These are phyloP conservation scores for Xylaria sp. DNA, from an alignment of 2,329 filamentous ascomycete species.

Conservation along the genomic window DNA sequence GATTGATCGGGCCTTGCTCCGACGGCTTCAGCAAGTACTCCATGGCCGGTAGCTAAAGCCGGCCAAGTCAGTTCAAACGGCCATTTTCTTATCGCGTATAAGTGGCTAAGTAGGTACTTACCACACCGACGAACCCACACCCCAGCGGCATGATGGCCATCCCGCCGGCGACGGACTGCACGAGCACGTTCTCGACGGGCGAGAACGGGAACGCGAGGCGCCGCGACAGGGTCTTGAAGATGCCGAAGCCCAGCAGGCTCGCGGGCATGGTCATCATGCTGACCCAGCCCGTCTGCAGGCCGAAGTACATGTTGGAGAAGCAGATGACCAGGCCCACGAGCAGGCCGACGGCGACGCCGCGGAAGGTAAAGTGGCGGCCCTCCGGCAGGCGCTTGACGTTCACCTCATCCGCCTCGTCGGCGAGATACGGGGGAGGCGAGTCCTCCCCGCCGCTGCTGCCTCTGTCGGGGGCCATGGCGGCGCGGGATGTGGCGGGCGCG, in stretches of 20 bases:
- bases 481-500: too few species aligned
- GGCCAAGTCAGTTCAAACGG: slow-evolving; percentile 1
- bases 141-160: slow-evolving; percentile 97
- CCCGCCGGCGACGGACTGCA: slow-evolving; percentile 92
- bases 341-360: slow-evolving; percentile 78
- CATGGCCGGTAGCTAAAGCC: slow-evolving; percentile 73
- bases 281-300: slow-evolving; percentile 77
- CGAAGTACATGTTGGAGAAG: slow-evolving; percentile 98
- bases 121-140: slow-evolving; percentile 91
- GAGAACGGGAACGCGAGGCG: slow-evolving; percentile 81
- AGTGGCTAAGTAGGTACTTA: slow-evolving; percentile 37
- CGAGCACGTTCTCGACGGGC: slow-evolving; percentile 93
- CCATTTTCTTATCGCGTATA: neutral
- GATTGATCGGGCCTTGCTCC: slow-evolving; percentile 75
- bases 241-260: slow-evolving; percentile 89
- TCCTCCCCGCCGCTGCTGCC: slow-evolving; percentile 19
- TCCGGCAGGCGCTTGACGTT: slow-evolving; percentile 37
- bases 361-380: slow-evolving; percentile 77
- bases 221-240: slow-evolving; percentile 79
- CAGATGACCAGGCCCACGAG: slow-evolving; percentile 88
- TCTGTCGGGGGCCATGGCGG: slow-evolving; percentile 36
- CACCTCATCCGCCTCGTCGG: slow-evolving; percentile 13
- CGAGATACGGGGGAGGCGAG: slow-evolving; percentile 12
- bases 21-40: slow-evolving; percentile 78
- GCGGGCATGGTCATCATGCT: slow-evolving; percentile 96